phyloP scores from a whole-genome alignment of 345 rosid genomes.

The Salix brachista region DNA sequence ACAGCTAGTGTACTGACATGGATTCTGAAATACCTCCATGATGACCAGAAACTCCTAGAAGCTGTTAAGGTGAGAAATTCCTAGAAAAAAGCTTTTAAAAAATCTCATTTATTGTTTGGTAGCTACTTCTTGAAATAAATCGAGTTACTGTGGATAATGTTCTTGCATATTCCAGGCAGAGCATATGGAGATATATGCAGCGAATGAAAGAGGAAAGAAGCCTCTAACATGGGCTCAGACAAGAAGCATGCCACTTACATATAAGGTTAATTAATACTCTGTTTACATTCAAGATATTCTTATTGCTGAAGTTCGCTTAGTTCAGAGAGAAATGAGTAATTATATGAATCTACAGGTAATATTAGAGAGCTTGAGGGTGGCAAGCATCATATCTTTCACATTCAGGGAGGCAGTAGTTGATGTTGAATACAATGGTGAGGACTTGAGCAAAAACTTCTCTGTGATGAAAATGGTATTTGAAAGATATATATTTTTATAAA shows the following conservation, averaged over 20 bases:
- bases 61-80: constrained; percentile 38
- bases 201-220: constrained; percentile 18
- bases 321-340: not conserved
- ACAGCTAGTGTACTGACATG: constrained; percentile 63
- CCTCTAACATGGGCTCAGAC: constrained; percentile 45
- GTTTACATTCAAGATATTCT: not conserved
- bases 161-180: constrained; percentile 38
- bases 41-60: constrained; percentile 39
- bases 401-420: constrained; percentile 70
- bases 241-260: constrained; percentile 52
- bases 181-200: constrained; percentile 31
- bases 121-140: not conserved
- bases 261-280: constrained; percentile 28
- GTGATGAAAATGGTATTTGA: not conserved
- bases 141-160: not conserved
- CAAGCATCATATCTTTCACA: constrained; percentile 71
- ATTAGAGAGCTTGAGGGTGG: constrained; percentile 64
- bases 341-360: constrained; percentile 38
- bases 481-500: not conserved
- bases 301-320: not conserved
- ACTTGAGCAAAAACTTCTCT: not conserved
- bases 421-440: constrained; percentile 68
- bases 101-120: not conserved
- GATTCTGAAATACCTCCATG: constrained; percentile 48
- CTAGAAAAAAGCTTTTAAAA: too few species aligned